phyloP scores from a whole-genome alignment of 805 yeast species.

The Zygosaccharomyces rouxii region DNA sequence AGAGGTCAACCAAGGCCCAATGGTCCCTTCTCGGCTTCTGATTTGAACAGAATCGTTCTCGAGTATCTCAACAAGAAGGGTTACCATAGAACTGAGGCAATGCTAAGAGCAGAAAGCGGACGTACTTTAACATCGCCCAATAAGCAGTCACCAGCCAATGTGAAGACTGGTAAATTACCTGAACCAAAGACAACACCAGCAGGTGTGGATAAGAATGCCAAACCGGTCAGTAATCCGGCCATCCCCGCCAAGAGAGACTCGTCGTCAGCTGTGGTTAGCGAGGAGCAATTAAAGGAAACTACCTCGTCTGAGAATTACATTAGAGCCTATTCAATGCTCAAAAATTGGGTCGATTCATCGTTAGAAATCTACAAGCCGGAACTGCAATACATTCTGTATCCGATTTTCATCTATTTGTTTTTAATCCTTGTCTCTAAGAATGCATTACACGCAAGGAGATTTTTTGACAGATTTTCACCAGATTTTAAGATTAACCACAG shows the following conservation, averaged over 20 bases:
- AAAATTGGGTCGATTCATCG: constrained; percentile 87
- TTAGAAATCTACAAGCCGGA: constrained; percentile 90
- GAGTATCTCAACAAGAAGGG: constrained; percentile 94
- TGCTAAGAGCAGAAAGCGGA: constrained; percentile 81
- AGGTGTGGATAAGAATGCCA: constrained; percentile 26
- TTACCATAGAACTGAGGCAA: constrained; percentile 88
- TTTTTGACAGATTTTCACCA: constrained; percentile 66
- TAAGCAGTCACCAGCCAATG: constrained; percentile 45
- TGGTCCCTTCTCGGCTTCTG: constrained; percentile 63
- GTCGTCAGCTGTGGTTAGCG: constrained; percentile 24
- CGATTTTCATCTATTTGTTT: constrained; percentile 87
- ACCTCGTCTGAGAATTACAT: constrained; percentile 59
- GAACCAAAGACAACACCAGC: constrained; percentile 33
- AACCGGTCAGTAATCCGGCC: constrained; percentile 34
- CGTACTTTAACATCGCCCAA: constrained; percentile 51
- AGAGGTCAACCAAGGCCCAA: constrained; percentile 19
- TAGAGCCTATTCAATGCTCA: constrained; percentile 75
- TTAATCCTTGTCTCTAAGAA: constrained; percentile 71
- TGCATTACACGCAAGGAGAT: constrained; percentile 58
- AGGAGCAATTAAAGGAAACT: constrained; percentile 21
- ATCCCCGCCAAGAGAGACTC: constrained; percentile 30
- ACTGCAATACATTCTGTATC: constrained; percentile 75
- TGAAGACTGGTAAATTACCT: constrained; percentile 40
- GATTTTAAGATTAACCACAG: constrained; percentile 78
- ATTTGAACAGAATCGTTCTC: constrained; percentile 83